Percentiles rank a stretch among this genome's conserved stretches.
Conservation (phyloP, 202 grass and related monocot species). For the Schoenoplectus tabernaemontani region DNA sequence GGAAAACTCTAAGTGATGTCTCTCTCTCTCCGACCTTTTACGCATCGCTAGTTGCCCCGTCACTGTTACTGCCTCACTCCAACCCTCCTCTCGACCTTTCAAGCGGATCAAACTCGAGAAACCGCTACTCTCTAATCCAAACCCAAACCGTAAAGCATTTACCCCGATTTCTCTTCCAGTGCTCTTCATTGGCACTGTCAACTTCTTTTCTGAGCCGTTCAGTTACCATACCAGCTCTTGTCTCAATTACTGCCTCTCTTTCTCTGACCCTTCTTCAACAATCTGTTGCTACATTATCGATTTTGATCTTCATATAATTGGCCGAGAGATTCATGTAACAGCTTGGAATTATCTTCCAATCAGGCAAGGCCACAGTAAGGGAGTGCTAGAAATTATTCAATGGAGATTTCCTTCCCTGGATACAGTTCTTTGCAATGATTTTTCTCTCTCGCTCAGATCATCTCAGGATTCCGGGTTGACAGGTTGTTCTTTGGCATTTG, state of each 20-base stretch:
- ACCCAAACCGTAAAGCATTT: conserved; percentile 33
- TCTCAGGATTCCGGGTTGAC: conserved; percentile 14
- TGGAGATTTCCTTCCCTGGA: conserved; percentile 38
- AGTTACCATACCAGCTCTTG: conserved; percentile 11
- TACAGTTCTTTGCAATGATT: neutral
- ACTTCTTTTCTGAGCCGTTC: conserved; percentile 22
- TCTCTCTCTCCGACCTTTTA: conserved; percentile 53
- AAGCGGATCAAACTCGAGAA: conserved; percentile 34
- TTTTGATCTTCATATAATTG: conserved; percentile 42
- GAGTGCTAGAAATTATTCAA: conserved; percentile 67
- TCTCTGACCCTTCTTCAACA: conserved; percentile 29
- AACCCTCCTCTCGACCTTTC: conserved; percentile 16
- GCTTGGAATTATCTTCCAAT: conserved; percentile 83
- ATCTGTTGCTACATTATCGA: conserved; percentile 75
- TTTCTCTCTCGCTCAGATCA: conserved; percentile 22
- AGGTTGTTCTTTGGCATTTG: conserved; percentile 24
- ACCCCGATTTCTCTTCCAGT: conserved; percentile 37
- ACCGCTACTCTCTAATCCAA: neutral
- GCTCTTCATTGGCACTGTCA: conserved; percentile 45
- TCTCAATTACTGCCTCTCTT: conserved; percentile 52
- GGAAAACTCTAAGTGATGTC: neutral
- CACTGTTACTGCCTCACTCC: conserved; percentile 41
- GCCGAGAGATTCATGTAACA: conserved; percentile 42
- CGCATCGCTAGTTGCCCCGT: conserved; percentile 35
- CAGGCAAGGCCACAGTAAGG: conserved; percentile 15